phyloP scores from a whole-genome alignment of 345 rosid species.

The Eucalyptus marginata region DNA sequence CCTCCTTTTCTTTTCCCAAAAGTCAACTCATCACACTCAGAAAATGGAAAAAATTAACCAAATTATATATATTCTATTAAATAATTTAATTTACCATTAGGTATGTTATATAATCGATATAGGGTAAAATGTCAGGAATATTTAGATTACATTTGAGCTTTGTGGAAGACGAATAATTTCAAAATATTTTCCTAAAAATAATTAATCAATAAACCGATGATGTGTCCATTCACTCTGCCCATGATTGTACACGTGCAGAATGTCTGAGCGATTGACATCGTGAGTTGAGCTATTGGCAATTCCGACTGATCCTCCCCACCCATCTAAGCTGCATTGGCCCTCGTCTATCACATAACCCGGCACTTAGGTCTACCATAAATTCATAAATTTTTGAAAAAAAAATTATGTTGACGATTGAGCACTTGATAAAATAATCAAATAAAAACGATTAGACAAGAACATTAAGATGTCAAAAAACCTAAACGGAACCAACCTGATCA shows the following conservation, averaged over 20 bases:
- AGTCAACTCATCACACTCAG: not conserved
- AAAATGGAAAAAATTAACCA: not conserved
- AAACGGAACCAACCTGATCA: rapidly evolving
- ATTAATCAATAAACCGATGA: not conserved
- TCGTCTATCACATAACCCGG: rapidly evolving
- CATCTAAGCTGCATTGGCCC: not conserved
- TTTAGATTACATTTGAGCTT: not conserved
- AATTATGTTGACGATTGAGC: rapidly evolving
- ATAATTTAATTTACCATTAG: not conserved
- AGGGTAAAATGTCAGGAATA: not conserved
- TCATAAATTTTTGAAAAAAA: not conserved
- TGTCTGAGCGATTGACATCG: not conserved
- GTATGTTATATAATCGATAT: not conserved
- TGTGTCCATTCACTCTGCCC: not conserved
- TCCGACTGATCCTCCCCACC: not conserved
- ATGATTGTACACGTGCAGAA: not conserved
- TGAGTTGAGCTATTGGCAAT: not conserved
- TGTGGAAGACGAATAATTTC: not conserved
- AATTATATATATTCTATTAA: not conserved
- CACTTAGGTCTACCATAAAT: not conserved
- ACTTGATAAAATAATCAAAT: not conserved
- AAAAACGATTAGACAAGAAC: not conserved
- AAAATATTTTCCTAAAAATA: not conserved
- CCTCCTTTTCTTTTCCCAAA: not conserved
- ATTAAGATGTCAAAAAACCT: not conserved